Percentiles rank a stretch among this genome's conserved stretches.
phyloP scores from a whole-genome alignment of 345 rosid genomes.

The Populus alba region DNA sequence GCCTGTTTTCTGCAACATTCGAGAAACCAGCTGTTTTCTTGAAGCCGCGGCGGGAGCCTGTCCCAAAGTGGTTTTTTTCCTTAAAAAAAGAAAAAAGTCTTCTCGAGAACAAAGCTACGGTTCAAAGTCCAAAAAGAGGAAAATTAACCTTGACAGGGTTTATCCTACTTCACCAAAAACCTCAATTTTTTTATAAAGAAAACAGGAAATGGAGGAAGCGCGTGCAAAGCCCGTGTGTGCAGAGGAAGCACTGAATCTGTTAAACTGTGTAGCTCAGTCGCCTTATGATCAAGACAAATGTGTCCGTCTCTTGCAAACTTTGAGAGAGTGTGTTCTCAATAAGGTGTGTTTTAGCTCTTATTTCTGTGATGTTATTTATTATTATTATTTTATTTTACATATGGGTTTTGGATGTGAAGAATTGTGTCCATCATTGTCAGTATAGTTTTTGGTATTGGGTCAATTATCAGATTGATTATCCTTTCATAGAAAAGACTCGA shows the following conservation, averaged over 20 bases:
- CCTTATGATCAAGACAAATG: constrained; percentile 69
- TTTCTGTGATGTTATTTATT: neutral
- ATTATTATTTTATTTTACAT: neutral
- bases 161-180: neutral
- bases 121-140: neutral
- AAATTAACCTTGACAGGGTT: neutral
- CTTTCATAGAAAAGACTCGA: neutral
- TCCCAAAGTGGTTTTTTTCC: neutral
- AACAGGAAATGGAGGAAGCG: constrained; percentile 38
- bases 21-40: neutral
- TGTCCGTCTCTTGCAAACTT: constrained; percentile 46
- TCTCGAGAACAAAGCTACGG: neutral
- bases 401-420: neutral
- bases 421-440: neutral
- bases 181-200: neutral
- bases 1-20: neutral
- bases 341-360: constrained; percentile 41
- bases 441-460: neutral
- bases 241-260: constrained; percentile 63
- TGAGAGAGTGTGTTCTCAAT: constrained; percentile 61
- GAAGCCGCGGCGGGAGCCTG: neutral
- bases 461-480: neutral
- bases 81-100: neutral
- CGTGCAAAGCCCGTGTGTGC: constrained; percentile 52
- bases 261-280: constrained; percentile 73